Evolutionary conservation across 2,329 filamentous ascomycete species (phyloP), one percentile per base, ranked within the genome.

Genomic region (Exophiala spinifera): DNA sequence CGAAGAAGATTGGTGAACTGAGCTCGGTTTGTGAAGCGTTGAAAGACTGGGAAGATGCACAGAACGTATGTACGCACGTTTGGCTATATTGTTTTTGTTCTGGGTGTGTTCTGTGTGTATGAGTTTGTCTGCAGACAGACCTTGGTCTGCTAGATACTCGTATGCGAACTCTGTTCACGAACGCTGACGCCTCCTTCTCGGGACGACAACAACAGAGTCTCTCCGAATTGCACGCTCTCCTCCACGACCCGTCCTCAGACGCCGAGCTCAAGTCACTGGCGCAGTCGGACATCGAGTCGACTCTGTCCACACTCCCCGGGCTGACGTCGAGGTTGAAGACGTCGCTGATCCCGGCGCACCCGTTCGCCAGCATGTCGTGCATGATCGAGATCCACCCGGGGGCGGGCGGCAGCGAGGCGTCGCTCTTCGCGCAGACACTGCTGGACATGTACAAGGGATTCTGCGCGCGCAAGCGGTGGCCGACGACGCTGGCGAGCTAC

Each of bases 341-440:
- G 19, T 84, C 88, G 43, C 79, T 99, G 49, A 88, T 95, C 14
- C 94, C 94, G 1, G 83, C 84, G 37, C 91, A 99, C 69, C 89
- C 91, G 2, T 99, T 96, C 68, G 89, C 89, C 28, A 82, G 90
- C 59, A 80, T 97, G 63, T 90, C 91, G 49, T 97, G 92, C 70
- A 80, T 99, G 60, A 74, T 99, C 39, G 94, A 99, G 73, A 88
- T 99, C 56, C 83, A 91, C 0, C 94, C 94, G 0, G 94, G 94
- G 0, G 91, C 91, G 0, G 94, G 94, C 34, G 94, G 94, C 1
- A 85, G 90, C 53, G 94, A 99, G 73, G 91, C 92, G 2, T 85
- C 89, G 0, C 84, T 96, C 59, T 99, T 99, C 64, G 90, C 91
- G 11, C 88, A 88, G 51, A 85, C 94, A 49, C 73, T 99, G 5